Conservation (phyloP, 192 early-diverging fungal genomes). For the Podila epicladia region DNA sequence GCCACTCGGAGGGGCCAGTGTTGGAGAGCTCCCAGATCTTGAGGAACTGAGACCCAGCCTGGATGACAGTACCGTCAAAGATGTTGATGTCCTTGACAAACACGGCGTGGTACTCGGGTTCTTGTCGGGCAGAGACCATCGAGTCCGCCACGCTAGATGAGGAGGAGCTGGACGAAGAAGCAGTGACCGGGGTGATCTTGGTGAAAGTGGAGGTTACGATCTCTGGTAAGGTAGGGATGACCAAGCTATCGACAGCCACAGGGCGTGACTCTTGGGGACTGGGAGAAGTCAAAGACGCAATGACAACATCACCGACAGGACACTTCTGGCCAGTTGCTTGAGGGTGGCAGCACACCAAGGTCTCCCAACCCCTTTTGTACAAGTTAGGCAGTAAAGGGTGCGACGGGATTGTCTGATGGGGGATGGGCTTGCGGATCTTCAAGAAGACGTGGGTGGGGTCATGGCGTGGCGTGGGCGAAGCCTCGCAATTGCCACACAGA, state of each 20-base stretch:
- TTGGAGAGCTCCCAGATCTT: conserved; percentile 81
- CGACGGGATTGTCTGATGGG: conserved; percentile 2
- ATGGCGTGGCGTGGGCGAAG: conserved; percentile 42
- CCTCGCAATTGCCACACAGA: conserved; percentile 69
- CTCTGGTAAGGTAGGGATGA: not conserved
- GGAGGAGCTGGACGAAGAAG: no score
- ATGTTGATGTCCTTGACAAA: conserved; percentile 78
- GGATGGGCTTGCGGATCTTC: conserved; percentile 56
- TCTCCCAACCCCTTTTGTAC: conserved; percentile 45
- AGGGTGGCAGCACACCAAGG: not conserved
- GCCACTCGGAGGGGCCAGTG: conserved; percentile 68
- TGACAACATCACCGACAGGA: not conserved
- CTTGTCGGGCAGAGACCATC: not conserved
- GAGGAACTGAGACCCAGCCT: conserved; percentile 63
- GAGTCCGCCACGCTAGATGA: not conserved
- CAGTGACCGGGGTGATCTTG: not conserved
- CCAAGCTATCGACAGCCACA: not conserved
- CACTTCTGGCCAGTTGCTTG: conserved; percentile 1
- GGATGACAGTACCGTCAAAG: conserved; percentile 67
- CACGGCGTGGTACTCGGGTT: conserved; percentile 12
- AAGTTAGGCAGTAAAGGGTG: conserved; percentile 49
- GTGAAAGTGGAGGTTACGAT: not conserved
- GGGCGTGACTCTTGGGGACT: not conserved
- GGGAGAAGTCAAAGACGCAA: not conserved
- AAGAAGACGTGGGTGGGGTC: conserved; percentile 57